phyloP scores from a whole-genome alignment of 768 basidiomycete genomes.

The Boletus speciosus region DNA sequence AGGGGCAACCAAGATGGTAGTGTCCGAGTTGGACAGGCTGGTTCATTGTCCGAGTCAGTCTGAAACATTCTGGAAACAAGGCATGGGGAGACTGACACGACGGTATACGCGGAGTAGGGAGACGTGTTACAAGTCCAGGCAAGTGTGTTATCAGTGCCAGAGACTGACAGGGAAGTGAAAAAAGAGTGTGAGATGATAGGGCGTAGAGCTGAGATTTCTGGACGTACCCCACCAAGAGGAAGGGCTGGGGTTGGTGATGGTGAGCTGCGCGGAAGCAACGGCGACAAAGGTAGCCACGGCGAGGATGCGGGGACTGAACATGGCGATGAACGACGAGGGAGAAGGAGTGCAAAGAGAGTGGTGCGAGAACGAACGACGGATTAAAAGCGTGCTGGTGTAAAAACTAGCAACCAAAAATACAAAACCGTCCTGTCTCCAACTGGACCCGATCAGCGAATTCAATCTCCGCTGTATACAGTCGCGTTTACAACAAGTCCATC shows the following conservation, averaged over 20 bases:
- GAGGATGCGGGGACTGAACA: slow-evolving; percentile 34
- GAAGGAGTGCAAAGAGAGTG: slow-evolving; percentile 14
- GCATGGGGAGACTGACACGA: slow-evolving; percentile 33
- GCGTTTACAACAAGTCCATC: not conserved
- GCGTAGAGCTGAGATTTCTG: not conserved
- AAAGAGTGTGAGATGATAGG: not conserved
- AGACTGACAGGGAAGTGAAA: slow-evolving; percentile 38
- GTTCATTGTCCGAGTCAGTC: slow-evolving; percentile 6
- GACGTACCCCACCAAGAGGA: slow-evolving; percentile 61
- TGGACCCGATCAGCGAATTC: slow-evolving; percentile 9
- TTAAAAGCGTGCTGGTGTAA: slow-evolving; percentile 2
- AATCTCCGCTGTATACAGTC: slow-evolving; percentile 20
- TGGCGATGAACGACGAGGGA: slow-evolving; percentile 13
- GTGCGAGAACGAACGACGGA: slow-evolving; percentile 26
- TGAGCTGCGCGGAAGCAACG: slow-evolving; percentile 36
- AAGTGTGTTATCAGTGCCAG: slow-evolving; percentile 53
- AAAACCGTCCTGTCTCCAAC: not conserved
- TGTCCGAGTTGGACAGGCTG: slow-evolving; percentile 47
- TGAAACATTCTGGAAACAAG: slow-evolving; percentile 5
- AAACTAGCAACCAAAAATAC: slow-evolving; percentile 11
- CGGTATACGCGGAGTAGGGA: slow-evolving; percentile 41
- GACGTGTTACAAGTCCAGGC: slow-evolving; percentile 53
- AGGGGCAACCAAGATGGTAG: slow-evolving; percentile 37
- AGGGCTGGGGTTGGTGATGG: slow-evolving; percentile 43
- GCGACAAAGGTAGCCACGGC: slow-evolving; percentile 38